Conservation (phyloP, 176 grass and related monocot species). For the Avena eriantha region DNA sequence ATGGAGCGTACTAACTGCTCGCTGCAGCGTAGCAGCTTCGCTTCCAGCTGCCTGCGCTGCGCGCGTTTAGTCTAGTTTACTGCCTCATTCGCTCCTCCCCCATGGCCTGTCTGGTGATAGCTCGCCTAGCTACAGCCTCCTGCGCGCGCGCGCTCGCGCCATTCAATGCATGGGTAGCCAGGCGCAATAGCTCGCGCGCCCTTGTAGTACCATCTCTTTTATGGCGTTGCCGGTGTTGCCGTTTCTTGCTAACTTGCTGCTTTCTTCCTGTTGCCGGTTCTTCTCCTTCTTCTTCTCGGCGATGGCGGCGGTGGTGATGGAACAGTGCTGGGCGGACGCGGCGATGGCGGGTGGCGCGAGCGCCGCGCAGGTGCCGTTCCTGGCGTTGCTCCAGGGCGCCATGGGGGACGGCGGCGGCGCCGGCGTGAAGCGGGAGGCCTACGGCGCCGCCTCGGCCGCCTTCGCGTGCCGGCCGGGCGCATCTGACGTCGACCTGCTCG, state of each 20-base stretch:
- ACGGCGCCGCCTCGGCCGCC: conserved; percentile 3
- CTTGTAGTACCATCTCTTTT: conserved; percentile 34
- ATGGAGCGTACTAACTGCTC: background rate
- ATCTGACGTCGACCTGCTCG: conserved; percentile 65
- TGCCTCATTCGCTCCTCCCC: conserved; percentile 3
- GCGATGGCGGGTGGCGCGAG: conserved; percentile 12
- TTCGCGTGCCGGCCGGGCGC: conserved; percentile 22
- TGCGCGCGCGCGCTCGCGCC: conserved; percentile 52
- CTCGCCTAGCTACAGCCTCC: conserved; percentile 12
- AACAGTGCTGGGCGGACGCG: conserved; percentile 75
- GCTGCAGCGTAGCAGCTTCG: conserved; percentile 28
- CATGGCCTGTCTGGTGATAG: background rate
- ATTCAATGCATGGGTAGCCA: conserved; percentile 56
- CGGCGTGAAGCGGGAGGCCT: conserved; percentile 1
- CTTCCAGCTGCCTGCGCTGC: background rate
- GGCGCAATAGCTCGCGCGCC: background rate
- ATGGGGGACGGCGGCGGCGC: conserved; percentile 17
- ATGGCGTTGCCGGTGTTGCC: conserved; percentile 27
- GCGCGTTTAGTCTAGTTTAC: background rate
- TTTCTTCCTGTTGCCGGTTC: background rate
- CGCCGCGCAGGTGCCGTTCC: conserved; percentile 65
- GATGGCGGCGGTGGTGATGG: conserved; percentile 47
- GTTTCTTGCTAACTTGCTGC: conserved; percentile 42
- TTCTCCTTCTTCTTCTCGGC: conserved; percentile 20
- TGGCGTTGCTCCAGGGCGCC: conserved; percentile 71